A percentile compares a stretch with the other conserved stretches of the same genome.
phyloP scores from a whole-genome alignment of 345 rosid species.

The Arabidopsis arenosa region DNA sequence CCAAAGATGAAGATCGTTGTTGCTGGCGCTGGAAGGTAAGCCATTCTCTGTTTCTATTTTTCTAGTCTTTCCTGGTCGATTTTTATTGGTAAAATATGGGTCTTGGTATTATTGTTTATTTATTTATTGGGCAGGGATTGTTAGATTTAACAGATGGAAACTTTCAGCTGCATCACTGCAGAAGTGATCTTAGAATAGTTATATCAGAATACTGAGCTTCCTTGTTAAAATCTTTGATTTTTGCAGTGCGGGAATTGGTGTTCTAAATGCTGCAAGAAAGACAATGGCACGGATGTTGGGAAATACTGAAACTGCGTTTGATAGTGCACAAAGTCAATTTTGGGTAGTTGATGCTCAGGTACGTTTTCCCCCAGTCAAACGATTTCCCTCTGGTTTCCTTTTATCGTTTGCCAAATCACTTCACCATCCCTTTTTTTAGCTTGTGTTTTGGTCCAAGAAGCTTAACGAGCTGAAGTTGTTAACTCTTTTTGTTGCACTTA shows the following conservation, averaged over 20 bases:
- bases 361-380: conserved; percentile 6
- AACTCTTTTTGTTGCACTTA: conserved; percentile 39
- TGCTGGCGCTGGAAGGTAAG: conserved; percentile 98
- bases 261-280: conserved; percentile 94
- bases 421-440: conserved; percentile 31
- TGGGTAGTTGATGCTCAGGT: conserved; percentile 99
- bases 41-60: neutral
- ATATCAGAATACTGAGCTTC: conserved; percentile 9
- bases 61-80: neutral
- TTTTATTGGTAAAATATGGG: neutral
- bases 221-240: conserved; percentile 39
- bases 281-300: conserved; percentile 99
- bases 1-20: conserved; percentile 97
- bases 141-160: neutral
- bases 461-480: conserved; percentile 32
- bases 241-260: conserved; percentile 97
- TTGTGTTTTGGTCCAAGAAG: conserved; percentile 59
- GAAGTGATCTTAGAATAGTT: neutral
- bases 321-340: conserved; percentile 89
- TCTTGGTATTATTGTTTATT: neutral
- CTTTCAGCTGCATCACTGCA: conserved; percentile 23
- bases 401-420: conserved; percentile 1
- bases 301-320: conserved; percentile 81
- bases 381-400: conserved; percentile 7
- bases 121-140: conserved; percentile 6